These are phyloP conservation scores for Auricularia sp. DNA, from an alignment of 768 basidiomycete species.

Conservation along the genomic window DNA sequence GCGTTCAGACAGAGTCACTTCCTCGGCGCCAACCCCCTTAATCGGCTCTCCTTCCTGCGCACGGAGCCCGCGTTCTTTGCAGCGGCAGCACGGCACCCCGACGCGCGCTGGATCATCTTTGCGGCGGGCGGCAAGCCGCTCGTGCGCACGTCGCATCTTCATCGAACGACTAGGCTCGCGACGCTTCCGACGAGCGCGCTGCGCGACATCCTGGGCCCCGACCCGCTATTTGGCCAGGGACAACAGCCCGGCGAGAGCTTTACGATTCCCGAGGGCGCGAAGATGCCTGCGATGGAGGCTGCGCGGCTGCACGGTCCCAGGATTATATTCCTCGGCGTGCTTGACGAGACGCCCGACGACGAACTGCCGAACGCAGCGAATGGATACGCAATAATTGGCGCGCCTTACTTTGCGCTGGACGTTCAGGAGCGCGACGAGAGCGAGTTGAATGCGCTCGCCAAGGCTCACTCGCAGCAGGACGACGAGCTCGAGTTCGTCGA, in stretches of 20 bases:
- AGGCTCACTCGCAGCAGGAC: slow-evolving; percentile 29
- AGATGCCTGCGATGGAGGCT: slow-evolving; percentile 34
- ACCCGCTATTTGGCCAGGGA: slow-evolving; percentile 66
- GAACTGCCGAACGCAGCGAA: slow-evolving; percentile 42
- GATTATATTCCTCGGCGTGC: slow-evolving; percentile 72
- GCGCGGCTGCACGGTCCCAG: slow-evolving; percentile 49
- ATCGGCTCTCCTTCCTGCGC: slow-evolving; percentile 76
- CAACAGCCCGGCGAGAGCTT: slow-evolving; percentile 30
- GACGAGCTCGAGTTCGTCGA: slow-evolving; percentile 54
- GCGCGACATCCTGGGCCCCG: slow-evolving; percentile 51
- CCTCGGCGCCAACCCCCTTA: slow-evolving; percentile 57
- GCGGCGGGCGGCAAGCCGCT: slow-evolving; percentile 58
- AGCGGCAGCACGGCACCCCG: slow-evolving; percentile 45
- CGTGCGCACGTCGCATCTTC: slow-evolving; percentile 27
- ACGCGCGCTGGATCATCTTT: slow-evolving; percentile 73
- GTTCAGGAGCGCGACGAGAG: slow-evolving; percentile 35
- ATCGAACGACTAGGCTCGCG: slow-evolving; percentile 30
- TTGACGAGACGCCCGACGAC: slow-evolving; percentile 35
- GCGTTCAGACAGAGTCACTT: slow-evolving; percentile 36
- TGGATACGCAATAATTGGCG: slow-evolving; percentile 62
- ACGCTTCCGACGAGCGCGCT: slow-evolving; percentile 53
- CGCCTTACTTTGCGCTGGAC: slow-evolving; percentile 79
- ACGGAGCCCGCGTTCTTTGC: slow-evolving; percentile 69
- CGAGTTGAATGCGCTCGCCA: slow-evolving; percentile 23
- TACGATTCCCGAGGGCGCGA: slow-evolving; percentile 12